Evolutionary conservation across 352 stramenopile species (phyloP).

Genomic region (Pythium scleroteichum): DNA sequence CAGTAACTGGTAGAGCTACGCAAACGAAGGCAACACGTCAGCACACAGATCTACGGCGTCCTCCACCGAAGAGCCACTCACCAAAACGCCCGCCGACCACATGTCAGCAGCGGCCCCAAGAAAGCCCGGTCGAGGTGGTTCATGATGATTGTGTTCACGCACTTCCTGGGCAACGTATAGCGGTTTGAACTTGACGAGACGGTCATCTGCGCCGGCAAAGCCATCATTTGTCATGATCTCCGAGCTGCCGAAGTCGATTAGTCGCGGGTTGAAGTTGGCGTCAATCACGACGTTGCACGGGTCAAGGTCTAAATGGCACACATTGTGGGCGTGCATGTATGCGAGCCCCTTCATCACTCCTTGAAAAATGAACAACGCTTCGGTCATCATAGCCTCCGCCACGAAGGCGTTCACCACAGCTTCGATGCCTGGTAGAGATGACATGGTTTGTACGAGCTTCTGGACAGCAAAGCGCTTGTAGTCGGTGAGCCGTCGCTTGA

Average conservation of each 20-base stretch:
- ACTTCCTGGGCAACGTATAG: conserved; percentile 76
- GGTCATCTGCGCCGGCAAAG: conserved; percentile 46
- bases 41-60: no score
- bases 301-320: conserved; percentile 81
- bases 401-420: conserved; percentile 58
- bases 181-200: conserved; percentile 80
- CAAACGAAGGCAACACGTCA: conserved; percentile 17
- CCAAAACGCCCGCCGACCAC: conserved; percentile 76
- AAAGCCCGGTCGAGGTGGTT: conserved; percentile 60
- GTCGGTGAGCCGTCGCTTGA: conserved; percentile 60
- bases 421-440: conserved; percentile 48
- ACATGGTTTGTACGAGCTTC: conserved; percentile 52
- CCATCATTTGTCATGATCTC: conserved; percentile 76
- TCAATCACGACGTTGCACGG: conserved; percentile 83
- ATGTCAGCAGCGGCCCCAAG: conserved; percentile 73
- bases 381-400: conserved; percentile 68
- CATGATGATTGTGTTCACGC: conserved; percentile 57
- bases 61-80: conserved; percentile 31
- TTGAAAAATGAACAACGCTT: conserved; percentile 64
- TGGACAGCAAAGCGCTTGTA: conserved; percentile 70
- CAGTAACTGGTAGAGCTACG: conserved; percentile 76
- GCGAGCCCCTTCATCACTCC: conserved; percentile 65
- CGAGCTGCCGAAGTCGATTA: conserved; percentile 84
- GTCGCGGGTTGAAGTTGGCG: conserved; percentile 39
- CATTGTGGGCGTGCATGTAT: conserved; percentile 80